phyloP scores from a whole-genome alignment of 148 eudicot species.

The Selenicereus undatus region DNA sequence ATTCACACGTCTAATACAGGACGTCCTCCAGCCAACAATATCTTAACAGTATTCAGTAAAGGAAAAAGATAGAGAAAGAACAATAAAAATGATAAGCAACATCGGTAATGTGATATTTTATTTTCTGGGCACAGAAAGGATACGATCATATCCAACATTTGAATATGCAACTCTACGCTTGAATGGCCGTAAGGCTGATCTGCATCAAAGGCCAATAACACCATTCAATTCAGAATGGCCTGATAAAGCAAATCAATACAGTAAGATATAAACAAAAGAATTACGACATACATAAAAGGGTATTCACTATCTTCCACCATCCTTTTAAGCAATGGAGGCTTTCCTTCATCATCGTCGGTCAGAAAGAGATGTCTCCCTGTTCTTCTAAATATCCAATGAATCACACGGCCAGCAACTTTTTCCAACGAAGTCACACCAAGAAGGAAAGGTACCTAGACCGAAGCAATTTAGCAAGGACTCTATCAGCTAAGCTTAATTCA shows the following conservation, averaged over 20 bases:
- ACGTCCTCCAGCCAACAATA: conserved; percentile 97
- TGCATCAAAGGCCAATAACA: conserved; percentile 31
- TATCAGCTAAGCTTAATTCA: conserved; percentile 11
- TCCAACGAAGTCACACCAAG: conserved; percentile 81
- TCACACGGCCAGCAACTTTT: conserved; percentile 60
- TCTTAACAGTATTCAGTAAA: conserved; percentile 44
- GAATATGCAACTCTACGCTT: conserved; percentile 88
- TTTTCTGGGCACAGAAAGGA: conserved; percentile 30
- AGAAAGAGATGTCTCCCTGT: conserved; percentile 93
- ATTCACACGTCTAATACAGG: conserved; percentile 73
- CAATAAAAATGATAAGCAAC: background rate
- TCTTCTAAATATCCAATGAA: conserved; percentile 88
- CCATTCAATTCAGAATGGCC: conserved; percentile 6
- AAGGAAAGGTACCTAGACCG: conserved; percentile 77
- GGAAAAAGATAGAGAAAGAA: conserved; percentile 31
- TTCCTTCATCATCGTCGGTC: conserved; percentile 66
- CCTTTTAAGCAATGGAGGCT: conserved; percentile 88
- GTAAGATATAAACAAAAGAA: background rate
- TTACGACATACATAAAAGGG: conserved; percentile 57
- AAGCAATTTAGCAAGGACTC: background rate
- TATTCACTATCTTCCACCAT: conserved; percentile 80
- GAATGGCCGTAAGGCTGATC: conserved; percentile 78
- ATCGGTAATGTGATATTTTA: background rate
- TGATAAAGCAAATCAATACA: background rate
- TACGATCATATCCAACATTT: conserved; percentile 93